Evolutionary conservation across 2,329 filamentous ascomycete genomes (phyloP), one percentile per base, ranked within the genome.

Genomic region (Cladosporium sp.): DNA sequence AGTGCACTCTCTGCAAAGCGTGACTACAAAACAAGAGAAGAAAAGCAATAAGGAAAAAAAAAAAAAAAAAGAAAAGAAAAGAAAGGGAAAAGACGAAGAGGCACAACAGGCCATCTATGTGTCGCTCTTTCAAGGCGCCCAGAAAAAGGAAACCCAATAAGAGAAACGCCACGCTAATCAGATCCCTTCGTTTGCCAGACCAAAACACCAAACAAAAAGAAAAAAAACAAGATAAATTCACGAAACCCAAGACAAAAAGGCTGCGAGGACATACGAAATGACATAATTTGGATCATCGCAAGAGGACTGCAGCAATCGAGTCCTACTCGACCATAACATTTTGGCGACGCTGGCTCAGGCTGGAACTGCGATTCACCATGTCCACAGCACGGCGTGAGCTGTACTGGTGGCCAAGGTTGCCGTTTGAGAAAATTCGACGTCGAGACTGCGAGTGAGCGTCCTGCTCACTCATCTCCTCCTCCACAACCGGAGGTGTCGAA

Each of bases 401-500:
- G 33, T 25, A 20, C 12, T 47, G 29, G 12, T 48, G 36, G 2
- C 45, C 45, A 8, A 40, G 29, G 9, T 27, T 27, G 4, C 22
- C 22, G 9, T 9, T 27, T 2, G 45, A 48, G 7, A 25, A 33
- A 9, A 40, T 16, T 15, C 45, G 45, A 16, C 45, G 45, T 13
- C 45, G 45, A 8, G 38, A 19, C 15, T 48, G 38, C 11, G 45
- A 38, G 15, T 20, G 36, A 13, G 19, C 29, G 2, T 32, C 45
- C 19, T 32, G 36, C 27, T 48, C 45, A 27, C 36, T 32, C 4
- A 36, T n/a, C 30, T 56, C 57, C 40, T 58, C 57, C 27, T 53
- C 32, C 22, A 58, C 41, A 2, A 57, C 52, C 15, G 55, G 53
- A 22, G 57, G 55, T 1, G 43, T 49, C 7, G 52, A 40, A 18